phyloP scores from a whole-genome alignment of 2,329 filamentous ascomycete species.

The Clonostachys chloroleuca region DNA sequence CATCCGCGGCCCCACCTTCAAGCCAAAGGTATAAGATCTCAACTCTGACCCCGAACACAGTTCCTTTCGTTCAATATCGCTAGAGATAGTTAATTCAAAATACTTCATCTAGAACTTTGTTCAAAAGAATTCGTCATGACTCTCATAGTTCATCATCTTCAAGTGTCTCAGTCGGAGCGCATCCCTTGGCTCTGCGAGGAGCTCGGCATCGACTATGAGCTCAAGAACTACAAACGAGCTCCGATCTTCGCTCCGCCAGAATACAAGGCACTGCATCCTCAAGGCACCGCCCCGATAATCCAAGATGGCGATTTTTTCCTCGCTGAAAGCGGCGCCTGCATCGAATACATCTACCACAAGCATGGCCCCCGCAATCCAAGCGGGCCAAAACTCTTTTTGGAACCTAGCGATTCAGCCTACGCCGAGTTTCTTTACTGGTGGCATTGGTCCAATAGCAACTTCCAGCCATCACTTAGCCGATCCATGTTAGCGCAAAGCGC shows the following conservation, averaged over 20 bases:
- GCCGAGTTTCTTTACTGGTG: constrained; percentile 62
- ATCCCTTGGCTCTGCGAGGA: constrained; percentile 63
- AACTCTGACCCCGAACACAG: too few species aligned
- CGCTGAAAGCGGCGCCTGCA: constrained; percentile 54
- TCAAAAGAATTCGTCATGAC: not conserved
- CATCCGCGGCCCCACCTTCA: not conserved
- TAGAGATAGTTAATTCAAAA: not conserved
- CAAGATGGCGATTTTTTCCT: constrained; percentile 49
- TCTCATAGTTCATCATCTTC: constrained; percentile 47
- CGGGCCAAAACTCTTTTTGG: constrained; percentile 34
- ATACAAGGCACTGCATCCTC: constrained; percentile 38
- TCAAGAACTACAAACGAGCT: constrained; percentile 17
- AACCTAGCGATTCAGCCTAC: constrained; percentile 37
- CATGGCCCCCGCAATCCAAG: constrained; percentile 7
- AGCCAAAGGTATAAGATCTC: not conserved
- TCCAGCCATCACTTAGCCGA: constrained; percentile 27
- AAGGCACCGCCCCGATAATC: constrained; percentile 56
- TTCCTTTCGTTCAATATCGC: not conserved
- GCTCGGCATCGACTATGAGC: constrained; percentile 45
- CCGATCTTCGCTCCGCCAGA: constrained; percentile 24
- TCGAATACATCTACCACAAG: constrained; percentile 50
- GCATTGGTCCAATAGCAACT: constrained; percentile 47
- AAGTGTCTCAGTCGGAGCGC: constrained; percentile 57
- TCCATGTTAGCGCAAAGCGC: constrained; percentile 22
- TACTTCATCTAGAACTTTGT: not conserved